These are phyloP conservation scores for Spongiforma sp. DNA, from an alignment of 1,284 basidiomycete genomes.

Conservation along the genomic window DNA sequence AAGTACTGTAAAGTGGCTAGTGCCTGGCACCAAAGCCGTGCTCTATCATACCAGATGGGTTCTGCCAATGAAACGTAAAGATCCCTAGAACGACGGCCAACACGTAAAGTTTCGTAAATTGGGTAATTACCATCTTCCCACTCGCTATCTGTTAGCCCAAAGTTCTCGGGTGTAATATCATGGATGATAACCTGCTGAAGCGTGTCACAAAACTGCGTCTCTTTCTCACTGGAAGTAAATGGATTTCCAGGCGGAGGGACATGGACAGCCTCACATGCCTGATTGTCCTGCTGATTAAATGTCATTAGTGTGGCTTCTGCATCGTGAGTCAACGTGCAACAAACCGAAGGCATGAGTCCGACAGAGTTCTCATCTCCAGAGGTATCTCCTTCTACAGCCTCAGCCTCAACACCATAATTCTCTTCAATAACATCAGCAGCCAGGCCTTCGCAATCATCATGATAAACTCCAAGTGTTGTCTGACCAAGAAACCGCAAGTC, in stretches of 20 bases:
- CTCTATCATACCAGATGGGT: conserved; percentile 24
- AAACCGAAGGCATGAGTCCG: no score
- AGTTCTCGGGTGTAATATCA: conserved; percentile 16
- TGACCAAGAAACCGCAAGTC: conserved; percentile 17
- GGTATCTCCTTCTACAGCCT: not conserved
- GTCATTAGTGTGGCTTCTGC: no score
- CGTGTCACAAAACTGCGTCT: conserved; percentile 1
- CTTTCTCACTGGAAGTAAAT: not conserved
- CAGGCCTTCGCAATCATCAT: not conserved
- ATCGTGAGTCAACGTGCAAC: no score
- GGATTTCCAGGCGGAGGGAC: not conserved
- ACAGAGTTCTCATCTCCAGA: not conserved
- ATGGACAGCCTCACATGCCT: not conserved
- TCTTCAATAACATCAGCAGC: not conserved
- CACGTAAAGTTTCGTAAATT: conserved; percentile 19
- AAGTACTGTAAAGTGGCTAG: no score
- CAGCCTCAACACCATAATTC: not conserved
- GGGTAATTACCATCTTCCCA: conserved; percentile 31
- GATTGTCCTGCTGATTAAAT: no score
- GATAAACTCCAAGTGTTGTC: conserved; percentile 8
- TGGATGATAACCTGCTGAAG: not conserved
- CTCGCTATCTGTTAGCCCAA: conserved; percentile 16
- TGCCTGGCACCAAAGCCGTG: conserved; percentile 27
- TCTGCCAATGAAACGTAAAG: conserved; percentile 25
- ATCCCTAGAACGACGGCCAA: conserved; percentile 19